Percentiles rank a stretch among this genome's conserved stretches.
phyloP scores from a whole-genome alignment of 2,329 filamentous ascomycete species.

The Fusarium continuum region DNA sequence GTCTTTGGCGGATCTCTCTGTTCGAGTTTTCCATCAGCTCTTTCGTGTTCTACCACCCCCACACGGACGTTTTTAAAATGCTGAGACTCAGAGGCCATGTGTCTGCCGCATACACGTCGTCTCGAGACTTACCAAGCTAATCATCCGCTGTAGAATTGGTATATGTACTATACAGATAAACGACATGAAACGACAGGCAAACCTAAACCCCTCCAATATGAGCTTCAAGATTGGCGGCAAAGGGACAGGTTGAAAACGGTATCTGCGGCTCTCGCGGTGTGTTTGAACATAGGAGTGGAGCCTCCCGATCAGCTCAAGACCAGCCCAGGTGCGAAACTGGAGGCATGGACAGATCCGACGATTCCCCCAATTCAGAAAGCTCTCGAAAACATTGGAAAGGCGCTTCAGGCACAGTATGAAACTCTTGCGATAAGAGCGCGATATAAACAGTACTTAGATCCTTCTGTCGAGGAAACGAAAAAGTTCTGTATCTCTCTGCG shows the following conservation, averaged over 20 bases:
- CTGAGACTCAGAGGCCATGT: not conserved
- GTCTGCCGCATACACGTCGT: not conserved
- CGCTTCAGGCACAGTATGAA: conserved; percentile 95
- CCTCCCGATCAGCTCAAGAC: conserved; percentile 97
- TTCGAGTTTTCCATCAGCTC: not conserved
- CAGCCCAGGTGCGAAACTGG: conserved; percentile 88
- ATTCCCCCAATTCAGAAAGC: conserved; percentile 82
- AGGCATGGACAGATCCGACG: conserved; percentile 96
- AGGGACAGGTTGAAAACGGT: conserved; percentile 96
- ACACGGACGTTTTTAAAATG: not conserved
- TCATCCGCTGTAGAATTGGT: conserved; percentile 76
- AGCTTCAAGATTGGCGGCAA: conserved; percentile 95
- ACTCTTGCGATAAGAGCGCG: conserved; percentile 93
- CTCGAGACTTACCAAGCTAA: conserved; percentile 18
- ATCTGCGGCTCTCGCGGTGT: conserved; percentile 91
- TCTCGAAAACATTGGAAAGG: conserved; percentile 93
- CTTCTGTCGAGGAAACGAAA: conserved; percentile 96
- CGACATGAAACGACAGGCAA: conserved; percentile 94
- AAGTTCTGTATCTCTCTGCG: conserved; percentile 93
- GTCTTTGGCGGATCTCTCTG: not conserved
- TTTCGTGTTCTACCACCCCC: not conserved
- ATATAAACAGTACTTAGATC: conserved; percentile 96
- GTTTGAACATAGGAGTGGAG: conserved; percentile 96
- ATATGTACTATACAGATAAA: conserved; percentile 99
- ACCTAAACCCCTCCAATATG: conserved; percentile 72